Evolutionary conservation across 768 basidiomycete species (phyloP).

Genomic region (Scleroderma bovista): DNA sequence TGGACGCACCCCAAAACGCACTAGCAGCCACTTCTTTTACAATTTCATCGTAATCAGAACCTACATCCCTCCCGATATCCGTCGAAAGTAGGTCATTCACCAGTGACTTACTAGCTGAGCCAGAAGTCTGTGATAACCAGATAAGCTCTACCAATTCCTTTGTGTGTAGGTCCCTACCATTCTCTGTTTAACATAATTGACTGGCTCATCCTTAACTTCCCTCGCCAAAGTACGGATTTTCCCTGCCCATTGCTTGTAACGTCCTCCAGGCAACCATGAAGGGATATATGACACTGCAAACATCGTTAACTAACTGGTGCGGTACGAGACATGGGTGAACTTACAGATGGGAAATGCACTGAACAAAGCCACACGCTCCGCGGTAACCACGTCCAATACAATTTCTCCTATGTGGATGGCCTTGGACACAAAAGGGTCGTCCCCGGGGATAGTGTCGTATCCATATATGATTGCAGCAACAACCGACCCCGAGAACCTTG

Average conservation of each 20-base stretch:
- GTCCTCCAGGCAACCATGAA: conserved; percentile 30
- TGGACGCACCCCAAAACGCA: conserved; percentile 15
- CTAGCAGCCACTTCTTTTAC: conserved; percentile 19
- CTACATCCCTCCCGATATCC: background rate
- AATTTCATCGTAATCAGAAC: conserved; percentile 1
- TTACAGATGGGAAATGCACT: conserved; percentile 22
- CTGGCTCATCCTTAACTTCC: conserved; percentile 15
- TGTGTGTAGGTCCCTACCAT: conserved; percentile 13
- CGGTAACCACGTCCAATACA: conserved; percentile 6
- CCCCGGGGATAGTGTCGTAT: too few species aligned
- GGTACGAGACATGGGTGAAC: too few species aligned
- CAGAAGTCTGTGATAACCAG: conserved; percentile 8
- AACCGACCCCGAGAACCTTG: too few species aligned
- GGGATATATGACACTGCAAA: conserved; percentile 21
- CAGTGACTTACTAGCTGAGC: conserved; percentile 15
- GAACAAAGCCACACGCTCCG: conserved; percentile 18
- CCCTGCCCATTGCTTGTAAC: conserved; percentile 14
- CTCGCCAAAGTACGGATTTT: conserved; percentile 14
- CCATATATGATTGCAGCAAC: too few species aligned
- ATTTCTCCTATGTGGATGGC: conserved; percentile 1
- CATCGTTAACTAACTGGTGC: too few species aligned
- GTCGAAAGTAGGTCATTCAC: conserved; percentile 14
- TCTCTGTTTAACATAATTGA: conserved; percentile 16
- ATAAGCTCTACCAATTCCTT: background rate
- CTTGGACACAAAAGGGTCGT: too few species aligned